phyloP scores from a whole-genome alignment of 2,329 filamentous ascomycete species.

The Fusarium guadeloupense region DNA sequence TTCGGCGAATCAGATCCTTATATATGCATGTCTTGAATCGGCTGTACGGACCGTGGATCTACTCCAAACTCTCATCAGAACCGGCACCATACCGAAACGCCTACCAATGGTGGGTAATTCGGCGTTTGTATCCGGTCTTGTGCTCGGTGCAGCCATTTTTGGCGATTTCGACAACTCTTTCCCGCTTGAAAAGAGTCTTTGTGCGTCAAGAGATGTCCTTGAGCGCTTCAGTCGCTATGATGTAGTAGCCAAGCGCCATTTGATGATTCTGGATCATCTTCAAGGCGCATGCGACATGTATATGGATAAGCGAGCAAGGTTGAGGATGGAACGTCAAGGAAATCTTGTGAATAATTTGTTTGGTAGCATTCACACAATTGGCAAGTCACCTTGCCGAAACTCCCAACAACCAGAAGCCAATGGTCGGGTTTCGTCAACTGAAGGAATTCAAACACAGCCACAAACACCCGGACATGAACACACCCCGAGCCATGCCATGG shows the following conservation, averaged over 20 bases:
- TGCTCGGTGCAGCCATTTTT: slow-evolving; percentile 56
- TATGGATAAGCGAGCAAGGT: slow-evolving; percentile 32
- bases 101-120: slow-evolving; percentile 58
- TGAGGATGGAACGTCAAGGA: slow-evolving; percentile 38
- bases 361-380: slow-evolving; percentile 37
- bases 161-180: slow-evolving; percentile 53
- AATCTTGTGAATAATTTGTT: slow-evolving; percentile 39
- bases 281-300: slow-evolving; percentile 38
- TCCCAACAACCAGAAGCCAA: not conserved
- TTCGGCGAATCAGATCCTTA: slow-evolving; percentile 39
- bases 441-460: not conserved
- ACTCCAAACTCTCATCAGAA: slow-evolving; percentile 48
- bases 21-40: slow-evolving; percentile 49
- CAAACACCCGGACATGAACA: slow-evolving; percentile 2
- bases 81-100: slow-evolving; percentile 50
- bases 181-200: slow-evolving; percentile 43
- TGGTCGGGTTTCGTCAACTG: not conserved
- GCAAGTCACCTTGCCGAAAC: slow-evolving; percentile 11
- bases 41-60: slow-evolving; percentile 51
- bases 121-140: slow-evolving; percentile 55
- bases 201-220: slow-evolving; percentile 37
- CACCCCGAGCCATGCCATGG: not conserved
- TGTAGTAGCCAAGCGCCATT: slow-evolving; percentile 35
- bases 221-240: slow-evolving; percentile 33
- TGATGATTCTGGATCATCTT: slow-evolving; percentile 38